Base-by-base conservation (phyloP, 495 filamentous ascomycete species). In the Penicillium roqueforti region DNA sequence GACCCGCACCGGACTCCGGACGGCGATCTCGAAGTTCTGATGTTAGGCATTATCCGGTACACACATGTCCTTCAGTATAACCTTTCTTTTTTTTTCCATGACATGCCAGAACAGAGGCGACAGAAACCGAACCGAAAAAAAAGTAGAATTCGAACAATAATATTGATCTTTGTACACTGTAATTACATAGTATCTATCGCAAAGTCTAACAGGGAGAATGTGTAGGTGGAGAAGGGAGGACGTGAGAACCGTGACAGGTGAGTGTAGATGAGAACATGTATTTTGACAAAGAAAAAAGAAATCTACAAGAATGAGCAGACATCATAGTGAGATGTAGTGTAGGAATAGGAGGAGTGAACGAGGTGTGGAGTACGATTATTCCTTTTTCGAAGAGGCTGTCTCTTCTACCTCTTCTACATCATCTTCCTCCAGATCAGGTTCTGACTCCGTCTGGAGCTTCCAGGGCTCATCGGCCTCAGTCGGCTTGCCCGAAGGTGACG, bases 401-500 rank as follows among this genome's bases (percentile, higher is more conserved):
- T 63, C 50, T 0, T 67, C 58, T 51, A 14, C 29, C 18, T 64
- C 61, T 5, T 41, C 38, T 23, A 65, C 60, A 16, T 63, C 50
- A 4, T 68, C 57, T 45, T 68, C 61, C 20, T 68, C 57, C n/a
- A 53, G 13, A 20, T 61, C 54, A 42, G 44, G 51, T 39, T 71
- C 60, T 9, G 47, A 6, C 36, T 72, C 71, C 28, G 63, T 68
- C 56, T 72, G 52, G 32, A 71, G 55, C 41, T 71, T 56, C 65
- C 62, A 72, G 47, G 71, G 58, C 46, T 71, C 63, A 20, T 74
- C 73, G 25, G 67, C 49, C 8, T 68, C 58, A 28, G 48, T 50
- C 6, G 65, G 44, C 37, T 59, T 61, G 5, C 61, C 40, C 26
- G 64, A 47, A 8, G 66, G 60, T n/a, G 72, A 55, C 19, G 65